phyloP scores from a whole-genome alignment of 129 eudicot genomes.

The Flaveria brownii region DNA sequence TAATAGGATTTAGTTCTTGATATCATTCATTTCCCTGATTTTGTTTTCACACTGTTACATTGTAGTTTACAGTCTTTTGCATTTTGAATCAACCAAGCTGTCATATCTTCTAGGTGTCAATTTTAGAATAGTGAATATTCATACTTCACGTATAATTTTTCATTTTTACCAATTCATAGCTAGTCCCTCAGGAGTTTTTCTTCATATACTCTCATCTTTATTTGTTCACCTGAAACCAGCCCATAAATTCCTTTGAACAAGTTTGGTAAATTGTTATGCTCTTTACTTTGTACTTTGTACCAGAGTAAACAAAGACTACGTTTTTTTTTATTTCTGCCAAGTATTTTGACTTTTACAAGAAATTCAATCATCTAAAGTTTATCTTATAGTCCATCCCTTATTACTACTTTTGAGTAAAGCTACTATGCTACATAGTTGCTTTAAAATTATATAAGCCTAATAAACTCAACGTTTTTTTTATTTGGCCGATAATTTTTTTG shows the following conservation, averaged over 20 bases:
- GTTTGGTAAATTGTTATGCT: slow-evolving; percentile 12
- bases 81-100: no score
- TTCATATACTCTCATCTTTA: not conserved
- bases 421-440: not conserved
- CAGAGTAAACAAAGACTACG: not conserved
- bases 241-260: not conserved
- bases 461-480: not conserved
- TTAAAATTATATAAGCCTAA: not conserved
- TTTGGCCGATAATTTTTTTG: not conserved
- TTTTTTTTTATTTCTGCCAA: not conserved
- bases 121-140: no score
- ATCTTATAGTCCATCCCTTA: not conserved
- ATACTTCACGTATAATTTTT: no score
- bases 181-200: not conserved
- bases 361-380: not conserved
- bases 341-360: not conserved
- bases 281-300: not conserved
- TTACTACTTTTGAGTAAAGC: slow-evolving; percentile 8
- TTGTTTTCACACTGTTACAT: slow-evolving; percentile 3
- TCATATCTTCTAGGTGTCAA: no score
- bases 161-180: no score
- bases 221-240: not conserved
- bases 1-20: not conserved
- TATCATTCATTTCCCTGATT: slow-evolving; percentile 7
- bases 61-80: not conserved